Conservation (phyloP, 805 yeast genomes). For the Candida glaebosa region DNA sequence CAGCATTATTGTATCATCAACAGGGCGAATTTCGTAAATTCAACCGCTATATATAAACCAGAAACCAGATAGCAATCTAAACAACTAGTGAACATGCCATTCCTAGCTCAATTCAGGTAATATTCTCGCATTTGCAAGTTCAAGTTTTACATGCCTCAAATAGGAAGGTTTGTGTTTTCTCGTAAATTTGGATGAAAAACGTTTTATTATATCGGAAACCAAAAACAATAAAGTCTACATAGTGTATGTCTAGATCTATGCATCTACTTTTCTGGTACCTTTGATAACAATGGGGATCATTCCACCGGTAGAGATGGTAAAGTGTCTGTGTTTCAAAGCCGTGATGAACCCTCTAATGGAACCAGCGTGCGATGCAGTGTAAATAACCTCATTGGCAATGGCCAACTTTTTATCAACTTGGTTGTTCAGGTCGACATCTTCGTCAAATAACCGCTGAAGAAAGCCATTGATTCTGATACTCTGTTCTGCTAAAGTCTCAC, state of each 20-base stretch:
- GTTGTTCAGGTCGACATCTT: constrained; percentile 11
- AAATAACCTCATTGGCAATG: constrained; percentile 22
- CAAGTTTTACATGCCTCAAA: no score
- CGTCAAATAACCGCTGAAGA: constrained; percentile 31
- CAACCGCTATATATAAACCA: not conserved
- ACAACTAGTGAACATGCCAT: no score
- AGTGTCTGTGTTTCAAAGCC: constrained; percentile 51
- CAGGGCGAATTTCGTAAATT: not conserved
- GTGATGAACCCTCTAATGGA: constrained; percentile 43
- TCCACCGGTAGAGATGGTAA: constrained; percentile 63
- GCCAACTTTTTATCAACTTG: constrained; percentile 11
- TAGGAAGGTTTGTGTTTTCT: no score
- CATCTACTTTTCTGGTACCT: constrained; percentile 22
- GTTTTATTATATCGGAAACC: no score
- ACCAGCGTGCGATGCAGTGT: constrained; percentile 54
- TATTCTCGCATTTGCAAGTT: no score
- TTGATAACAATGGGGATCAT: constrained; percentile 57
- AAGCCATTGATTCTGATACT: constrained; percentile 45
- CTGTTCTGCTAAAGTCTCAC: constrained; percentile 49
- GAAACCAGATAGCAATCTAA: no score
- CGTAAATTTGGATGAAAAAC: no score
- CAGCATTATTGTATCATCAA: not conserved
- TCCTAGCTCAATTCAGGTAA: no score
- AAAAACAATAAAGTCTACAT: no score
- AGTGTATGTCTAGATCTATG: no score